Percentiles rank a stretch among this genome's conserved stretches.
Evolutionary conservation across 2,329 filamentous ascomycete genomes (phyloP).

Genomic region (Beauveria australis): DNA sequence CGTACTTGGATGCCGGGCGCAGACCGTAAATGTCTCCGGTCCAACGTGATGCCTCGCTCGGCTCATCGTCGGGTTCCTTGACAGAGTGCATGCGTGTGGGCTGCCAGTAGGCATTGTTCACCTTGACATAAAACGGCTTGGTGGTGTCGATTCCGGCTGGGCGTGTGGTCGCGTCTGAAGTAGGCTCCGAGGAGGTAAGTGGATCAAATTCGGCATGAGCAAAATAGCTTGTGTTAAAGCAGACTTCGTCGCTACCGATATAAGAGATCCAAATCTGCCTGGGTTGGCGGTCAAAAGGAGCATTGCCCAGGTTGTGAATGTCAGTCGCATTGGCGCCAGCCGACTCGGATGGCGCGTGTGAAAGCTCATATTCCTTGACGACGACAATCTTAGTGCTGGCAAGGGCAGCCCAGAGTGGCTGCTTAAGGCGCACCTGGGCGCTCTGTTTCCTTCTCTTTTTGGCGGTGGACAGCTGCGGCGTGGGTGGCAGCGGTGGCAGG

Average conservation of each 20-base stretch:
- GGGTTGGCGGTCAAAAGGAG: slow-evolving; percentile 61
- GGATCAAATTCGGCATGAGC: slow-evolving; percentile 32
- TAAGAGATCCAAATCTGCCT: slow-evolving; percentile 76
- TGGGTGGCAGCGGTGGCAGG: slow-evolving; percentile 14
- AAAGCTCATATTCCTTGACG: slow-evolving; percentile 83
- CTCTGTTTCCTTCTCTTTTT: slow-evolving; percentile 89
- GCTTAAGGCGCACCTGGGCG: slow-evolving; percentile 79
- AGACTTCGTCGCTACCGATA: slow-evolving; percentile 68
- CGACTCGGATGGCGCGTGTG: slow-evolving; percentile 65
- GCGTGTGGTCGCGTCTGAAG: slow-evolving; percentile 15
- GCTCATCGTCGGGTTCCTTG: slow-evolving; percentile 23
- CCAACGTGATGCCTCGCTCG: slow-evolving; percentile 48
- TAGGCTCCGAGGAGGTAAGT: slow-evolving; percentile 2
- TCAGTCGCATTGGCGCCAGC: slow-evolving; percentile 68
- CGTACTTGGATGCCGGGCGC: slow-evolving; percentile 66
- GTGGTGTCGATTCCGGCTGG: slow-evolving; percentile 52
- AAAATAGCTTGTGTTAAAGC: slow-evolving; percentile 65
- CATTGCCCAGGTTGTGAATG: slow-evolving; percentile 68
- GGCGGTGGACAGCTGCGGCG: slow-evolving; percentile 44
- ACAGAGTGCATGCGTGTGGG: slow-evolving; percentile 61
- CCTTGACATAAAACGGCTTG: slow-evolving; percentile 70
- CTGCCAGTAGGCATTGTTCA: slow-evolving; percentile 75
- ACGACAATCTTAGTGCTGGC: slow-evolving; percentile 96
- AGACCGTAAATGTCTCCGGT: slow-evolving; percentile 63
- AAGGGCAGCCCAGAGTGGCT: slow-evolving; percentile 89